These are phyloP conservation scores for Trypanosoma conorhini DNA, from an alignment of 208 protist species.

Conservation along the genomic window DNA sequence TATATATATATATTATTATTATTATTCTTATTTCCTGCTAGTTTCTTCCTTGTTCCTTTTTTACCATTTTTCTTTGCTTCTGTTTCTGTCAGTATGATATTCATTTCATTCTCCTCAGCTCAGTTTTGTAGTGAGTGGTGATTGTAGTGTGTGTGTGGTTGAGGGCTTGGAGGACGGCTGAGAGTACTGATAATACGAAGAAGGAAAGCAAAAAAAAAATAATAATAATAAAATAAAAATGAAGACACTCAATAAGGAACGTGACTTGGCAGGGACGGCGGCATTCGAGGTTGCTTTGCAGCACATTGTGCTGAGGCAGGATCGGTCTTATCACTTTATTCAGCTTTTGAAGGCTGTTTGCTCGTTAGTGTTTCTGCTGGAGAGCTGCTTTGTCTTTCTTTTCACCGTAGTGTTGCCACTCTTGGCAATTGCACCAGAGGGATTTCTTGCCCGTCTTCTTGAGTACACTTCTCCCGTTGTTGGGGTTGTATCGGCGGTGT, in stretches of 20 bases:
- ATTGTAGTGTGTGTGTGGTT: background rate
- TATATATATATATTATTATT: conserved; percentile 15
- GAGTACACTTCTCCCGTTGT: conserved; percentile 28
- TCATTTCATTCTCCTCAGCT: background rate
- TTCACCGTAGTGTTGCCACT: conserved; percentile 42
- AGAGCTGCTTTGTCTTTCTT: conserved; percentile 44
- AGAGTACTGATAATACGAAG: background rate
- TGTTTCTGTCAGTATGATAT: background rate
- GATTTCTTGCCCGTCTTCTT: conserved; percentile 9
- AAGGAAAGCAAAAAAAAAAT: background rate
- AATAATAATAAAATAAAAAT: conserved; percentile 5
- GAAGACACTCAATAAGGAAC: conserved; percentile 49
- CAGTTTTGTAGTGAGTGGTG: background rate
- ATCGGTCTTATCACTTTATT: conserved; percentile 84
- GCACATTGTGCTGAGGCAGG: conserved; percentile 76
- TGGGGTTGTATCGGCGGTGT: conserved; percentile 39
- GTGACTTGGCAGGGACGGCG: conserved; percentile 71
- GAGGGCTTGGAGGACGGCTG: background rate
- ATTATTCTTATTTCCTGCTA: conserved; percentile 20
- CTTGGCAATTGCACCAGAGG: conserved; percentile 31
- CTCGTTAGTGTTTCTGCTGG: conserved; percentile 64
- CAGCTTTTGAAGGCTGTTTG: conserved; percentile 67
- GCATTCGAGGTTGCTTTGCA: conserved; percentile 87
- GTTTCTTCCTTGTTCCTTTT: conserved; percentile 4
- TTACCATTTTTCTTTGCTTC: background rate